Evolutionary conservation across 1,284 basidiomycete species (phyloP).

Genomic region (Stereum hirsutum): DNA sequence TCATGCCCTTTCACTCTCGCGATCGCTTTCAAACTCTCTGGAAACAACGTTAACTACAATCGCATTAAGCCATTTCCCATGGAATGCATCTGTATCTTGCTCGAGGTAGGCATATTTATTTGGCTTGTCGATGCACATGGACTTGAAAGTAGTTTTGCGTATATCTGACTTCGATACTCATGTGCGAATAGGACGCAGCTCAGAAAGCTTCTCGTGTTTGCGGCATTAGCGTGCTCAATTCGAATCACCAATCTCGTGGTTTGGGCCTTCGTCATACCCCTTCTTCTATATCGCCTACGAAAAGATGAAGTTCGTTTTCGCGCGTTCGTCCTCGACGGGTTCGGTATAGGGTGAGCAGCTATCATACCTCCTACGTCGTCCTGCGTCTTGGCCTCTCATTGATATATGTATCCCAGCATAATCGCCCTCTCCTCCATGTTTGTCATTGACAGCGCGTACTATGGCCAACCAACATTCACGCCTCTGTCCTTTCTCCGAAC

Average conservation of each 20-base stretch:
- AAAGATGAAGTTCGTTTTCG: constrained; percentile 19
- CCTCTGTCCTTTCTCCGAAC: constrained; percentile 75
- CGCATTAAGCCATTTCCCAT: constrained; percentile 78
- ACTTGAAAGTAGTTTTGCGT: too few species aligned
- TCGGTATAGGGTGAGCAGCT: constrained; percentile 33
- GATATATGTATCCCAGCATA: constrained; percentile 24
- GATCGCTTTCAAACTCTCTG: constrained; percentile 89
- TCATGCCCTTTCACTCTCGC: constrained; percentile 74
- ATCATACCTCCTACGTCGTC: not conserved
- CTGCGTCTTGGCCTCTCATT: not conserved
- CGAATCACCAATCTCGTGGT: constrained; percentile 84
- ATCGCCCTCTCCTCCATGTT: constrained; percentile 31
- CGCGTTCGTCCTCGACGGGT: constrained; percentile 27
- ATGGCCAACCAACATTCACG: constrained; percentile 62
- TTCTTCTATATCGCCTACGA: constrained; percentile 42
- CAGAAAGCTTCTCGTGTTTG: constrained; percentile 38
- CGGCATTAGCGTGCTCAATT: constrained; percentile 71
- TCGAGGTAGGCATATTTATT: constrained; percentile 4
- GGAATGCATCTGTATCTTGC: constrained; percentile 27
- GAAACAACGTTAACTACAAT: constrained; percentile 82
- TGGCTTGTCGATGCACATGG: too few species aligned
- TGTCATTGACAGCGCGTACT: constrained; percentile 62
- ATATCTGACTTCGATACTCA: not conserved
- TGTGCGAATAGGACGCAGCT: constrained; percentile 17
- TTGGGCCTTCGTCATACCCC: constrained; percentile 65